Evolutionary conservation across 257 asterid species (phyloP).

Genomic region (Prunella vulgaris): DNA sequence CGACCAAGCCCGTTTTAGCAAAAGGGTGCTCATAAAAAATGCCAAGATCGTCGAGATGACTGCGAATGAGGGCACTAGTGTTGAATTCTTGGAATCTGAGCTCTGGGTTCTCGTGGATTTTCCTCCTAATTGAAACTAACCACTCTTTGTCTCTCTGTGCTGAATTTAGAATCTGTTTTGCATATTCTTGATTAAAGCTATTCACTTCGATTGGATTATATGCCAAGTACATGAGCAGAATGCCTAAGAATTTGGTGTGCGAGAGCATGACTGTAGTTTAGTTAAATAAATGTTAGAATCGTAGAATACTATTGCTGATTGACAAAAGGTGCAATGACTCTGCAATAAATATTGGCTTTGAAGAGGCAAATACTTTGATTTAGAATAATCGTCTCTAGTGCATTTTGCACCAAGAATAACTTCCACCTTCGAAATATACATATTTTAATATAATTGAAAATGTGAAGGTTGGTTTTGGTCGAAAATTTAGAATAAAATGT

Average conservation of each 20-base stretch:
- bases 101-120: slow-evolving; percentile 84
- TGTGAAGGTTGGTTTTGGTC: too few relatives aligned
- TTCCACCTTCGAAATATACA: too few relatives aligned
- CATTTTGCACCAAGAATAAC: too few relatives aligned
- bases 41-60: slow-evolving; percentile 57
- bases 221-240: slow-evolving; percentile 16
- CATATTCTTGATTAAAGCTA: slow-evolving; percentile 33
- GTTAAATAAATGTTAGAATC: neutral
- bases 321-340: too few relatives aligned
- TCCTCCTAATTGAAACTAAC: slow-evolving; percentile 60
- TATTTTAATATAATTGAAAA: too few relatives aligned
- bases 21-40: slow-evolving; percentile 60
- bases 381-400: too few relatives aligned
- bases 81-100: slow-evolving; percentile 65
- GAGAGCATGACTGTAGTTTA: slow-evolving; percentile 20
- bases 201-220: slow-evolving; percentile 3
- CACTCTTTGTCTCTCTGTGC: slow-evolving; percentile 50
- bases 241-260: slow-evolving; percentile 4
- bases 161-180: slow-evolving; percentile 44
- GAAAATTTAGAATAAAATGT: too few relatives aligned
- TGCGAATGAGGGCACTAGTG: slow-evolving; percentile 73
- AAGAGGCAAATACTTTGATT: too few relatives aligned
- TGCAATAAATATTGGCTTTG: too few relatives aligned
- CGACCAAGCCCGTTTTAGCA: slow-evolving; percentile 81
- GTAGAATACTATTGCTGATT: too few relatives aligned